Evolutionary conservation across 352 stramenopile species (phyloP).

Genomic region (Phytophthora colocasiae): DNA sequence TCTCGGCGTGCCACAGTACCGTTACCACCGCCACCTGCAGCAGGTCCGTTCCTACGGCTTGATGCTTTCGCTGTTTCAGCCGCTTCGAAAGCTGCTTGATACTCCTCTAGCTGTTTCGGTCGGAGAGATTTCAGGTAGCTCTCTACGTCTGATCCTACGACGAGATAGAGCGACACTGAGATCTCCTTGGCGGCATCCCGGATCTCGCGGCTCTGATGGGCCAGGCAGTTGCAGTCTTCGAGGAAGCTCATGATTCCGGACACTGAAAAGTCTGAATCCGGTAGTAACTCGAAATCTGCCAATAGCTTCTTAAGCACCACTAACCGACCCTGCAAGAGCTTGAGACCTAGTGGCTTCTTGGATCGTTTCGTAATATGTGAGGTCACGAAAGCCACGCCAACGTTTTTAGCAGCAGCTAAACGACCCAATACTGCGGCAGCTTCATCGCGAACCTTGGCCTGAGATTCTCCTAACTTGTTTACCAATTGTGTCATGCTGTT

Average conservation of each 20-base stretch:
- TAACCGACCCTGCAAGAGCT: conserved; percentile 72
- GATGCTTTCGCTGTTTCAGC: conserved; percentile 54
- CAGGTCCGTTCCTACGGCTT: conserved; percentile 2
- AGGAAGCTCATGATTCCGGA: conserved; percentile 80
- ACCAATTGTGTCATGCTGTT: conserved; percentile 84
- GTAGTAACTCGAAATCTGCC: conserved; percentile 55
- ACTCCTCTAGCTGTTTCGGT: conserved; percentile 93
- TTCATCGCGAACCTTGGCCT: conserved; percentile 81
- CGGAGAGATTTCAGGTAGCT: conserved; percentile 81
- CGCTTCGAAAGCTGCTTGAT: conserved; percentile 87
- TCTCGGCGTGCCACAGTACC: conserved; percentile 18
- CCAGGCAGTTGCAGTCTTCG: conserved; percentile 86
- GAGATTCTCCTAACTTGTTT: conserved; percentile 78
- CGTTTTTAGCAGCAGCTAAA: conserved; percentile 66
- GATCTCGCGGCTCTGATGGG: conserved; percentile 89
- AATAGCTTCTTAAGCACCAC: conserved; percentile 70
- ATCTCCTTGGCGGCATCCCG: conserved; percentile 90
- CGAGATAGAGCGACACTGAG: conserved; percentile 75
- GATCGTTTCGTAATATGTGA: conserved; percentile 71
- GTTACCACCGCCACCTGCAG: conserved; percentile 1
- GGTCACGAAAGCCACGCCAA: conserved; percentile 70
- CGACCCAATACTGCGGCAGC: conserved; percentile 47
- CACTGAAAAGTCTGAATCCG: conserved; percentile 61
- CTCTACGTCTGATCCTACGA: conserved; percentile 70
- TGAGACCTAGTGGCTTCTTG: conserved; percentile 80